Evolutionary conservation across 192 early-diverging fungal species (phyloP), one percentile per base, ranked within the genome.

Genomic region (Entomortierella chlamydospora): DNA sequence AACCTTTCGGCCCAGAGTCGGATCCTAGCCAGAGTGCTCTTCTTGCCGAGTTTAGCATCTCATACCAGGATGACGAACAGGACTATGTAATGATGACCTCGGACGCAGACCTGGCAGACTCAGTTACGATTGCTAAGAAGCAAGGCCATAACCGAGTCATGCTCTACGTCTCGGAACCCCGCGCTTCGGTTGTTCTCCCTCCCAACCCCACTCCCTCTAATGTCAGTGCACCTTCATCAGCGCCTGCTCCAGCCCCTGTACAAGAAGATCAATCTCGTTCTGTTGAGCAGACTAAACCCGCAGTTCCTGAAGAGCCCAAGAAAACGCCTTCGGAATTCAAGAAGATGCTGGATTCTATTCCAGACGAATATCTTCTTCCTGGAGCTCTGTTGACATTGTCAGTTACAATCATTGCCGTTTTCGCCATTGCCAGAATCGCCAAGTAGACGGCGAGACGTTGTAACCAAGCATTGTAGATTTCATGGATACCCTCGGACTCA

Each of bases 21-120:
- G 34, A 81, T 73, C 65, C 73, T 70, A 64, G 83, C 73, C 72
- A 84, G 80, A 83, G 82, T 69, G 51, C 68, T 13, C 72, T 64
- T 39, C 51, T 81, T 6, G 64, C 76, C 51, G 78, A 83, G 57
- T 87, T 79, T 71, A 83, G 76, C 29, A 85, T 95, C 34, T 91
- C 90, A 1, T 99, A 97, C 70, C 78, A 94, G 63, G 97, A 99
- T 72, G 97, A 99, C 61, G 97, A 99, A 55, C 87, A 91, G 41
- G 97, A 99, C 78, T 81, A 87, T 60, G 93, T 99, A 34, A 84
- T 91, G 65, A 87, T 99, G 68, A 88, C 89, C 30, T 85, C 86
- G 31, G 91, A 93, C 59, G 86, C 86, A 4, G 96, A 98, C 68
- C 78, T 99, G 63, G 76, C 87, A 18, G 95, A 97, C 51, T 94